A percentile compares a stretch with the other conserved stretches of the same genome.
Conservation (phyloP, 371 early-diverging fungal genomes). For the Dinochytrium kinnereticum region DNA sequence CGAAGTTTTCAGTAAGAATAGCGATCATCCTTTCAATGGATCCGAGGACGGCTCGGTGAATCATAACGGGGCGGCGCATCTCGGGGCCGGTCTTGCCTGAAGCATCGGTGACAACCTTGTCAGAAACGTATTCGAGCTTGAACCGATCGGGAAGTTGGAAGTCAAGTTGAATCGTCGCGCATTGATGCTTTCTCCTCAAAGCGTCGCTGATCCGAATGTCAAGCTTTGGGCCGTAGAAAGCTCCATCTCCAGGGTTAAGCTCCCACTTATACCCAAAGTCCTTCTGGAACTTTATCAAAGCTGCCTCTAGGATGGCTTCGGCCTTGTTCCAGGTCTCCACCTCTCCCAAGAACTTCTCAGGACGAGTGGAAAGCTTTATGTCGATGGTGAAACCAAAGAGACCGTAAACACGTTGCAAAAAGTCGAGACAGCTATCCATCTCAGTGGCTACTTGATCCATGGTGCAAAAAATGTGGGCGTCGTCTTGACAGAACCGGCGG, state of each 20-base stretch:
- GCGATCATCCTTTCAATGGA: constrained; percentile 98
- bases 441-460: constrained; percentile 81
- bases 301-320: constrained; percentile 78
- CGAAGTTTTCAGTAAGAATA: constrained; percentile 96
- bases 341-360: constrained; percentile 95
- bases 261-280: constrained; percentile 79
- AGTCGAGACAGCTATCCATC: constrained; percentile 81
- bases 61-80: constrained; percentile 93
- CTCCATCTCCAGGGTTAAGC: constrained; percentile 98
- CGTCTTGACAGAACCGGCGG: constrained; percentile 99
- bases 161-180: constrained; percentile 99
- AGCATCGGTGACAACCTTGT: constrained; percentile 22
- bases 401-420: constrained; percentile 89
- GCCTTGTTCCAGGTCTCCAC: constrained; percentile 93
- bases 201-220: constrained; percentile 98
- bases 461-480: constrained; percentile 99
- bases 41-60: constrained; percentile 99
- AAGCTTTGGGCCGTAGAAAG: constrained; percentile 99
- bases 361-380: constrained; percentile 94
- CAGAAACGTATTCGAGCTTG: constrained; percentile 78
- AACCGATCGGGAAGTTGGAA: constrained; percentile 97
- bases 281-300: constrained; percentile 68
- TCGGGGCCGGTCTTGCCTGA: constrained; percentile 39
- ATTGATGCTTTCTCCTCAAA: constrained; percentile 91
- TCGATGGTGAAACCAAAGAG: constrained; percentile 86